Percentiles rank a stretch among this genome's conserved stretches.
phyloP scores from a whole-genome alignment of 2,329 filamentous ascomycete species.

The Rosellinia necatrix region DNA sequence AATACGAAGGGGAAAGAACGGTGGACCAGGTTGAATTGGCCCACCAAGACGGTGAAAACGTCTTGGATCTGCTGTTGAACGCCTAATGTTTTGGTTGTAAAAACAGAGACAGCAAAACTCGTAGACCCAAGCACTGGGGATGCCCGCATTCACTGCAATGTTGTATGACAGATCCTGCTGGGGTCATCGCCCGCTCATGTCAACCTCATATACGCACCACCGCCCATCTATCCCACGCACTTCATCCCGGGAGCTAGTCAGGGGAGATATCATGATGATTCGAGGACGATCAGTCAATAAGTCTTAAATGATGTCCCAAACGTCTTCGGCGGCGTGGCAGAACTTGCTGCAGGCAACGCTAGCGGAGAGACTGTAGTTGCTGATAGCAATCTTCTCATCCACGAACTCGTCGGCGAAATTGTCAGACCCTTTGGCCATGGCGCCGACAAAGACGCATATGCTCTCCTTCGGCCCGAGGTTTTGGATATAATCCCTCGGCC shows the following conservation, averaged over 20 bases:
- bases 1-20: slow-evolving; percentile 40
- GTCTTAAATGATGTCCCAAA: slow-evolving; percentile 82
- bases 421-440: slow-evolving; percentile 96
- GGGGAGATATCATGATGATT: background rate
- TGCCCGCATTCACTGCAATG: slow-evolving; percentile 63
- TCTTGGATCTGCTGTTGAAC: slow-evolving; percentile 78
- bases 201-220: slow-evolving; percentile 40
- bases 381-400: slow-evolving; percentile 97
- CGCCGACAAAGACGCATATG: slow-evolving; percentile 96
- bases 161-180: slow-evolving; percentile 68
- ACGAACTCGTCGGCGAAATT: slow-evolving; percentile 94
- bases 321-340: slow-evolving; percentile 96
- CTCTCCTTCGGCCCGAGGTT: slow-evolving; percentile 81
- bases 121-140: slow-evolving; percentile 64
- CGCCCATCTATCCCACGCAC: slow-evolving; percentile 32
- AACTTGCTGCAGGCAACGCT: slow-evolving; percentile 99
- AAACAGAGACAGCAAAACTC: slow-evolving; percentile 77
- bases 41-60: slow-evolving; percentile 62
- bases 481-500: slow-evolving; percentile 86
- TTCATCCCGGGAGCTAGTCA: slow-evolving; percentile 9
- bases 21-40: slow-evolving; percentile 70
- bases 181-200: slow-evolving; percentile 37
- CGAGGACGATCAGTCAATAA: background rate
- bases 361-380: slow-evolving; percentile 95
- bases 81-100: slow-evolving; percentile 83